These are phyloP conservation scores for Epichloe amarillans DNA, from an alignment of 2,329 filamentous ascomycete species.

Conservation along the genomic window DNA sequence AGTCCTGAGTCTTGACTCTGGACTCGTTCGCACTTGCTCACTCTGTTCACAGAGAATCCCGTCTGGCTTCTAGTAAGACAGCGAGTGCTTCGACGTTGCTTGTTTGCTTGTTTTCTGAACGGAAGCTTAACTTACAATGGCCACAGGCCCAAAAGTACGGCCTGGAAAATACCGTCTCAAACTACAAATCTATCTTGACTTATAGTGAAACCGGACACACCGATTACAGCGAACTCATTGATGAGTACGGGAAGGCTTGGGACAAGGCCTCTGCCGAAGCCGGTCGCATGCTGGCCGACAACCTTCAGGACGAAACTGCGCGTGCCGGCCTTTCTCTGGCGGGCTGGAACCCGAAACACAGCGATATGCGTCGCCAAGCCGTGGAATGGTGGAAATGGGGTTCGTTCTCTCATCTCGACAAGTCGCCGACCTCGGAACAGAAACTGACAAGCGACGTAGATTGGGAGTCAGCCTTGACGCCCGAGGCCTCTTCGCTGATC, in stretches of 20 bases:
- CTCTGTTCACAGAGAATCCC: conserved; percentile 35
- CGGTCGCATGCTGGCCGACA: conserved; percentile 42
- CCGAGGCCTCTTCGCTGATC: conserved; percentile 40
- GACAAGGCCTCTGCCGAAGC: conserved; percentile 34
- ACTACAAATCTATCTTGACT: conserved; percentile 44
- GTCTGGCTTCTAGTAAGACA: conserved; percentile 39
- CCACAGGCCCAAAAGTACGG: conserved; percentile 39
- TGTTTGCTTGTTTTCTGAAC: neutral
- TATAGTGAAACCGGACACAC: conserved; percentile 44
- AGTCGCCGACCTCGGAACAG: no score
- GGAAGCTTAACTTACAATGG: neutral
- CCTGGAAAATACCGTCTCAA: conserved; percentile 41
- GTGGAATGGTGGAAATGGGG: conserved; percentile 45
- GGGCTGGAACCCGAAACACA: conserved; percentile 45
- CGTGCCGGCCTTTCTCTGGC: conserved; percentile 44
- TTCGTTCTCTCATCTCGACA: neutral
- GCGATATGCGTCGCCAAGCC: conserved; percentile 41
- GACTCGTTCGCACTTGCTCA: neutral
- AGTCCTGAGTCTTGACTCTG: no score
- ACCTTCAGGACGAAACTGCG: conserved; percentile 47
- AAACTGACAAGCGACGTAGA: conserved; percentile 16
- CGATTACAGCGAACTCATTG: conserved; percentile 37
- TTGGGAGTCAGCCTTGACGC: conserved; percentile 43
- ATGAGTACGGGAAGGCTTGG: conserved; percentile 35
- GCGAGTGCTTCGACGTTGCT: neutral